Conservation (phyloP, 2,329 filamentous ascomycete genomes). For the Colletotrichum coccodes region DNA sequence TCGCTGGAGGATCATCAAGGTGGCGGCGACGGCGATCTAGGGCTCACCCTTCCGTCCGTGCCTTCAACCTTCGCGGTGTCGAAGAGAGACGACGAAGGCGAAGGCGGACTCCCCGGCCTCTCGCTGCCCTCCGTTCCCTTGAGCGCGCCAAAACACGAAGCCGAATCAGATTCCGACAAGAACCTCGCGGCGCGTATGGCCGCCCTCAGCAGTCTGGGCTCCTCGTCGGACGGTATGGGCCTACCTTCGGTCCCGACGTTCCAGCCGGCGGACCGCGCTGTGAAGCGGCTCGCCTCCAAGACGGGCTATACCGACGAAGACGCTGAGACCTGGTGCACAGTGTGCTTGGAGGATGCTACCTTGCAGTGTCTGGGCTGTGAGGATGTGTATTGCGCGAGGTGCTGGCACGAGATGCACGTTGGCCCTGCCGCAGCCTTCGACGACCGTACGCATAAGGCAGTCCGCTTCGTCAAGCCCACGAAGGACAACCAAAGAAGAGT, state of each 20-base stretch:
- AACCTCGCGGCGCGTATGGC: slow-evolving; percentile 64
- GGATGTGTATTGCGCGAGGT: slow-evolving; percentile 80
- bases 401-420: slow-evolving; percentile 85
- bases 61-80: slow-evolving; percentile 48
- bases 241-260: slow-evolving; percentile 63
- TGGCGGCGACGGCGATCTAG: slow-evolving; percentile 28
- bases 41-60: slow-evolving; percentile 49
- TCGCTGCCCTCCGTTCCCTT: slow-evolving; percentile 59
- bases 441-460: slow-evolving; percentile 75
- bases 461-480: slow-evolving; percentile 61
- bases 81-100: background rate
- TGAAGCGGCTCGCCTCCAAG: slow-evolving; percentile 49
- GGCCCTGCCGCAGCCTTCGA: slow-evolving; percentile 76
- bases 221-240: slow-evolving; percentile 41
- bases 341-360: slow-evolving; percentile 83
- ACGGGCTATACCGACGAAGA: slow-evolving; percentile 74
- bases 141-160: slow-evolving; percentile 47
- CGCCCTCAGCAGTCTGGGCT: slow-evolving; percentile 53
- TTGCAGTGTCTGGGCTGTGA: slow-evolving; percentile 79
- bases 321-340: slow-evolving; percentile 81
- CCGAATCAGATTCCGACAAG: slow-evolving; percentile 48
- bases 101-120: slow-evolving; percentile 40
- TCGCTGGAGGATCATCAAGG: slow-evolving; percentile 26
- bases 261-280: slow-evolving; percentile 53
- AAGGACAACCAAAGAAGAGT: slow-evolving; percentile 45